phyloP scores from a whole-genome alignment of 2,329 filamentous ascomycete genomes.

The Colletotrichum sp. region DNA sequence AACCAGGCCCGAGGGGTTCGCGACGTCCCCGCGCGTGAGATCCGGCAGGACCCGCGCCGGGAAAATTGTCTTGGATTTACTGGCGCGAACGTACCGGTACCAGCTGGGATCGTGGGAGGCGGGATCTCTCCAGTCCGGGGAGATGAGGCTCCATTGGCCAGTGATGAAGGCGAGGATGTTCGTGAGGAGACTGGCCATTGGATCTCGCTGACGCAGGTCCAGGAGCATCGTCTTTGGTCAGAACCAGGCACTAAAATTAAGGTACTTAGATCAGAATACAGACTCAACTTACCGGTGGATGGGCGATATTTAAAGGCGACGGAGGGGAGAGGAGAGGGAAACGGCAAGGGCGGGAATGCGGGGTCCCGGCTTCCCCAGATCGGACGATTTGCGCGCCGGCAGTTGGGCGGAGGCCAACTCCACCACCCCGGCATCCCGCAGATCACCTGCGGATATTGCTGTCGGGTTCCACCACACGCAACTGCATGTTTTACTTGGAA shows the following conservation, averaged over 20 bases:
- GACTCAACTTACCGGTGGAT: background rate
- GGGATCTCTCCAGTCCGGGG: background rate
- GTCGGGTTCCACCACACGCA: background rate
- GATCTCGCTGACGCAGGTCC: background rate
- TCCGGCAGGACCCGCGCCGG: constrained; percentile 35
- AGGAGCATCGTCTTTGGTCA: background rate
- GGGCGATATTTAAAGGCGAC: background rate
- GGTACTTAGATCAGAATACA: background rate
- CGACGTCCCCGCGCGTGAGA: constrained; percentile 40
- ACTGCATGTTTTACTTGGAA: background rate
- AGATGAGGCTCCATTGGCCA: background rate
- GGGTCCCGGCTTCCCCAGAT: constrained; percentile 16
- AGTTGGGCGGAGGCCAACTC: background rate
- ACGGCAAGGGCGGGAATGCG: constrained; percentile 3
- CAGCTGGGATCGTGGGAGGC: constrained; percentile 29
- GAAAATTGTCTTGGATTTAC: constrained; percentile 31
- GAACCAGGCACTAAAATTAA: background rate
- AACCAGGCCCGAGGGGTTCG: constrained; percentile 39
- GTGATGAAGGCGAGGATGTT: background rate
- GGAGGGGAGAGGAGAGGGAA: background rate
- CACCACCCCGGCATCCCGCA: background rate
- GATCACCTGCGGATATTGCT: background rate
- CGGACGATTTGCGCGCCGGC: background rate
- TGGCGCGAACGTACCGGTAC: constrained; percentile 44
- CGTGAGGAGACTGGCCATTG: background rate